These are phyloP conservation scores for Phytophthora pini DNA, from an alignment of 352 stramenopile species.

Conservation along the genomic window DNA sequence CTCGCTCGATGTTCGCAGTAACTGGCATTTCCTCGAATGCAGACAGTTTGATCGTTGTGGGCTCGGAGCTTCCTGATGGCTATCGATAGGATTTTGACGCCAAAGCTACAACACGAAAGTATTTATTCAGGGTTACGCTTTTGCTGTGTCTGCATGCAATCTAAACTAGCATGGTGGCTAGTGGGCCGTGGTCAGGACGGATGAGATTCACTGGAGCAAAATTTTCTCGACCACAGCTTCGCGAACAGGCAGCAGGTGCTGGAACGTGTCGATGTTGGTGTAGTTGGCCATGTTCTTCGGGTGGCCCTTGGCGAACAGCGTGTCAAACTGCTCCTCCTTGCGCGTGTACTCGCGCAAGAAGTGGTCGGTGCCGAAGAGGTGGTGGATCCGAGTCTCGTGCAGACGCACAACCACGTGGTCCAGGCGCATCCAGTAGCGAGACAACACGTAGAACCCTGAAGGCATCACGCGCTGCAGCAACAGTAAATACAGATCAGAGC, in stretches of 20 bases:
- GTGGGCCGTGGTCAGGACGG: background rate
- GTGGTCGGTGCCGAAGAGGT: slow-evolving; percentile 77
- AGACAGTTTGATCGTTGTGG: slow-evolving; percentile 47
- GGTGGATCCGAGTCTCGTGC: slow-evolving; percentile 85
- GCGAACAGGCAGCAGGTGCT: slow-evolving; percentile 69
- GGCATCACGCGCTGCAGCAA: slow-evolving; percentile 78
- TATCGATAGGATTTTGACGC: slow-evolving; percentile 38
- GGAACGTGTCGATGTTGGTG: slow-evolving; percentile 85
- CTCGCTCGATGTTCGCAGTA: slow-evolving; percentile 42
- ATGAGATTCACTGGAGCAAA: slow-evolving; percentile 43
- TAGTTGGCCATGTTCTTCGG: slow-evolving; percentile 83
- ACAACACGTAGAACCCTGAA: slow-evolving; percentile 81
- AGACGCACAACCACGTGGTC: slow-evolving; percentile 82
- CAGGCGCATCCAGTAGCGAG: slow-evolving; percentile 85
- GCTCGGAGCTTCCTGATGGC: slow-evolving; percentile 22
- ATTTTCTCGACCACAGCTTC: slow-evolving; percentile 75
- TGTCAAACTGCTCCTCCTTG: slow-evolving; percentile 80
- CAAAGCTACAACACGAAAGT: slow-evolving; percentile 21
- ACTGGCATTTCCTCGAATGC: slow-evolving; percentile 35
- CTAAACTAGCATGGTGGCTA: slow-evolving; percentile 10
- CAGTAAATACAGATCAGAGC: slow-evolving; percentile 5
- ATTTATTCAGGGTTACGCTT: slow-evolving; percentile 33
- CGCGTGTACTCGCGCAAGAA: slow-evolving; percentile 83
- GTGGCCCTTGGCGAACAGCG: slow-evolving; percentile 68
- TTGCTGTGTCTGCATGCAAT: slow-evolving; percentile 22